Percentiles rank a stretch among this genome's conserved stretches.
Conservation (phyloP, 805 yeast species). For the Candida sphagnicola region DNA sequence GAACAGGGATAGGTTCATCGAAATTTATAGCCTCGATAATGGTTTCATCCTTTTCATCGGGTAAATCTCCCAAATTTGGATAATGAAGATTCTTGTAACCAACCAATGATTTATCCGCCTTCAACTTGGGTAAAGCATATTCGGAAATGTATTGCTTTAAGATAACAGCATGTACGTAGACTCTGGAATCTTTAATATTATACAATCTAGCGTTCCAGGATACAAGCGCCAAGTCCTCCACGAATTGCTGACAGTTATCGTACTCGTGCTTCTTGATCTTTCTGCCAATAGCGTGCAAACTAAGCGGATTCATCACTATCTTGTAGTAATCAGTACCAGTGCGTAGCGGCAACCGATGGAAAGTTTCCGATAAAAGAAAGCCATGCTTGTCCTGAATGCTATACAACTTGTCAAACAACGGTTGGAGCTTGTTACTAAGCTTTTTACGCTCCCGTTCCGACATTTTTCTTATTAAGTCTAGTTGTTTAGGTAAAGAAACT, state of each 20-base stretch:
- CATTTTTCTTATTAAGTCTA: constrained; percentile 15
- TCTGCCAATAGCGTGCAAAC: constrained; percentile 67
- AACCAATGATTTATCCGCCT: constrained; percentile 34
- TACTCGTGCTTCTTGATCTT: constrained; percentile 54
- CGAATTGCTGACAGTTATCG: constrained; percentile 59
- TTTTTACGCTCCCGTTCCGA: constrained; percentile 38
- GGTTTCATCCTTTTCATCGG: constrained; percentile 41
- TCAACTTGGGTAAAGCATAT: constrained; percentile 46
- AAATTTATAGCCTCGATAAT: constrained; percentile 6
- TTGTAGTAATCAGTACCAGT: constrained; percentile 77
- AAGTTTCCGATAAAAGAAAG: constrained; percentile 47
- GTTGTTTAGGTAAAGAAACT: background rate
- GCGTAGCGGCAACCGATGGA: constrained; percentile 70
- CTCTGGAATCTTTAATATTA: constrained; percentile 65
- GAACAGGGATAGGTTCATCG: constrained; percentile 8
- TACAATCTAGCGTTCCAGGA: constrained; percentile 88
- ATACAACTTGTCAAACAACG: constrained; percentile 36
- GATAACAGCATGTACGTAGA: constrained; percentile 64
- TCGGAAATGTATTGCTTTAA: constrained; percentile 50
- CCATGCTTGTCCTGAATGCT: constrained; percentile 40
- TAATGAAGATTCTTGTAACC: constrained; percentile 39
- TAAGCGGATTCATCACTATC: constrained; percentile 74
- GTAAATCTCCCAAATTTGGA: constrained; percentile 70
- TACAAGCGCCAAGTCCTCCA: constrained; percentile 77
- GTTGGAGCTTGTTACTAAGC: constrained; percentile 27